Base-by-base conservation (phyloP, 495 filamentous ascomycete species). In the Daldinia concentrica region DNA sequence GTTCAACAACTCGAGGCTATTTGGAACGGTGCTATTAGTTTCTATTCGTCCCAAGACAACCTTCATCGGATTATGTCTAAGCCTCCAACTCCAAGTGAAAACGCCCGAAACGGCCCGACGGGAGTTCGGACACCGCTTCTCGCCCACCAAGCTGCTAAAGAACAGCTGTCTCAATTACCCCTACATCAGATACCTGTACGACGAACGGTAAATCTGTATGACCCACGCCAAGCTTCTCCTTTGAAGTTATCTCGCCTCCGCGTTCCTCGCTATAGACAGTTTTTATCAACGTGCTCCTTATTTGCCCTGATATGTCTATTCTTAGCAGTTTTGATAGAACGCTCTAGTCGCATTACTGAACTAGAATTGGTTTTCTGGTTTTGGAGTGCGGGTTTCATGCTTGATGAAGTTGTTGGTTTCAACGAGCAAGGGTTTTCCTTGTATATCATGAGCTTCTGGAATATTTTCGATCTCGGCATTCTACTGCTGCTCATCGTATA, bases 391-490 rank as follows among this genome's bases (percentile, higher is more conserved):
- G 94, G 94, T 3, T 98, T 95, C 79, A 96, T 97, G 92, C 90
- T 98, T n/a, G 93, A 96, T 73, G 93, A 97, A 78, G 84, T 97
- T 48, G 92, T 95, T 30, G 93, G 93, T 6, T 96, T 96, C 83
- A 95, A 93, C 70, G 93, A 97, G 76, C 92, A 96, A 75, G 94
- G 94, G 6, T 95, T 97, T 76, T 93, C 93, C 57, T 86, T 98
- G 9, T 98, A 97, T 80, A 90, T 97, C 70, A 93, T 97, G 90
- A 96, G 92, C 77, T 93, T 97, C 77, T 97, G 94, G 94, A 98
- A 98, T 77, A 85, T 93, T 19, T 97, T 98, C 76, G 94, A 98
- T 74, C 80, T 97, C 43, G 93, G 93, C 5, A 97, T 97, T 62
- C 79, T 97, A 55, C 78, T 95, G n/a, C 84, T 98, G 37, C 87